Percentiles rank a stretch among this genome's conserved stretches.
These are phyloP conservation scores for Pythium chondricola DNA, from an alignment of 352 stramenopile genomes.

Conservation along the genomic window DNA sequence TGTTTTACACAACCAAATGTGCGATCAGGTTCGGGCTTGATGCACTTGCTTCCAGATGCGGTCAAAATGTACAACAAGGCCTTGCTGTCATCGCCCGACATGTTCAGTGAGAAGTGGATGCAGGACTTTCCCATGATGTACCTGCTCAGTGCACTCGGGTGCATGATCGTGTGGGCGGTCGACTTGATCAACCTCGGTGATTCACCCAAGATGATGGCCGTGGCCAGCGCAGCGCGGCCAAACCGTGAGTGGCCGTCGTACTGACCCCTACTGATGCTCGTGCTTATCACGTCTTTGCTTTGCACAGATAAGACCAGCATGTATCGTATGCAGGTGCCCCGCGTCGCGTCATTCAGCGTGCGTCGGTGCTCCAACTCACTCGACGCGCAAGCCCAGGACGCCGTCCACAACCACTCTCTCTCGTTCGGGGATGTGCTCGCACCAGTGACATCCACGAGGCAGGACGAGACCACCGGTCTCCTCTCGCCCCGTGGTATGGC, in stretches of 20 bases:
- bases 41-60: constrained; percentile 51
- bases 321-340: constrained; percentile 48
- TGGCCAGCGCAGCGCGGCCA: constrained; percentile 42
- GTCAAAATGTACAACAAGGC: constrained; percentile 52
- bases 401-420: constrained; percentile 17
- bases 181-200: constrained; percentile 60
- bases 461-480: too few species aligned
- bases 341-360: constrained; percentile 41
- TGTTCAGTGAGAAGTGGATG: constrained; percentile 26
- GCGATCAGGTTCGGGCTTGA: constrained; percentile 32
- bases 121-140: constrained; percentile 47
- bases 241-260: constrained; percentile 29
- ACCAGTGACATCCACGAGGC: too few species aligned
- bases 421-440: constrained; percentile 28
- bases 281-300: neutral
- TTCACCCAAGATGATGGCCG: constrained; percentile 61
- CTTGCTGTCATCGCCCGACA: constrained; percentile 11
- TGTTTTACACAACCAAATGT: neutral
- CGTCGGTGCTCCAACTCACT: constrained; percentile 32
- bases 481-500: too few species aligned
- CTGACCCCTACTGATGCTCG: neutral
- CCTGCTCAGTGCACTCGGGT: constrained; percentile 43
- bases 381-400: constrained; percentile 5
- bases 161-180: constrained; percentile 52
- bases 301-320: constrained; percentile 52